phyloP scores from a whole-genome alignment of 2,329 filamentous ascomycete species.

The Madurella mycetomatis region DNA sequence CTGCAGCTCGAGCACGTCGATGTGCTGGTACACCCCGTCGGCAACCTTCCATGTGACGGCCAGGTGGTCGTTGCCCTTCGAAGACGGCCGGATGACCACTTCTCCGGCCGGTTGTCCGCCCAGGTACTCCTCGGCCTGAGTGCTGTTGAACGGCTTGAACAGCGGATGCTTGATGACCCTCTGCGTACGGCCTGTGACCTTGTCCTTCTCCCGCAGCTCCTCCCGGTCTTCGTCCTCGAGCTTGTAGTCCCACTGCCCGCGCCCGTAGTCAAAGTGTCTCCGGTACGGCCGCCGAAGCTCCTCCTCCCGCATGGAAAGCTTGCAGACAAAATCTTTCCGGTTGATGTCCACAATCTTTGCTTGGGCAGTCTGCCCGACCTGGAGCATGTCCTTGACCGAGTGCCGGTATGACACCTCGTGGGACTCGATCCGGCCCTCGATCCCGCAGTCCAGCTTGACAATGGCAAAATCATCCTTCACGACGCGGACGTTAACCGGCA shows the following conservation, averaged over 20 bases:
- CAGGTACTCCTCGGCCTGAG: slow-evolving; percentile 89
- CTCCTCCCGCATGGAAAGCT: slow-evolving; percentile 79
- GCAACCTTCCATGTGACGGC: slow-evolving; percentile 98
- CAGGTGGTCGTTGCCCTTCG: slow-evolving; percentile 90
- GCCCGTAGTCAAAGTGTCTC: slow-evolving; percentile 64
- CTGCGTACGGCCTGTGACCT: slow-evolving; percentile 77
- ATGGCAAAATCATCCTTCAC: slow-evolving; percentile 92
- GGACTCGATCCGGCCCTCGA: slow-evolving; percentile 82
- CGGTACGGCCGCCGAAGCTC: slow-evolving; percentile 69
- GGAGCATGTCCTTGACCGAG: slow-evolving; percentile 68
- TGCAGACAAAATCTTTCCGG: slow-evolving; percentile 76
- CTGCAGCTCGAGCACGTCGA: slow-evolving; percentile 93
- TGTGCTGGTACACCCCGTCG: slow-evolving; percentile 93
- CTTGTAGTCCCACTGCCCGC: slow-evolving; percentile 80
- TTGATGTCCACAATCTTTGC: slow-evolving; percentile 87
- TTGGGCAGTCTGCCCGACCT: slow-evolving; percentile 76
- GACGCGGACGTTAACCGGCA: slow-evolving; percentile 81
- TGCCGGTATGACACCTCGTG: slow-evolving; percentile 74
- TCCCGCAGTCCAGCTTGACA: slow-evolving; percentile 86
- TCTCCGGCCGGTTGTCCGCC: slow-evolving; percentile 82
- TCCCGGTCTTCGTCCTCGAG: slow-evolving; percentile 80
- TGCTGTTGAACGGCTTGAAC: slow-evolving; percentile 88
- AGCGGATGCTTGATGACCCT: slow-evolving; percentile 97
- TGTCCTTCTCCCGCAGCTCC: slow-evolving; percentile 79
- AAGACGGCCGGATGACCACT: slow-evolving; percentile 90